These are phyloP conservation scores for Cucurbitaria berberidis DNA, from an alignment of 2,329 filamentous ascomycete species.

Conservation along the genomic window DNA sequence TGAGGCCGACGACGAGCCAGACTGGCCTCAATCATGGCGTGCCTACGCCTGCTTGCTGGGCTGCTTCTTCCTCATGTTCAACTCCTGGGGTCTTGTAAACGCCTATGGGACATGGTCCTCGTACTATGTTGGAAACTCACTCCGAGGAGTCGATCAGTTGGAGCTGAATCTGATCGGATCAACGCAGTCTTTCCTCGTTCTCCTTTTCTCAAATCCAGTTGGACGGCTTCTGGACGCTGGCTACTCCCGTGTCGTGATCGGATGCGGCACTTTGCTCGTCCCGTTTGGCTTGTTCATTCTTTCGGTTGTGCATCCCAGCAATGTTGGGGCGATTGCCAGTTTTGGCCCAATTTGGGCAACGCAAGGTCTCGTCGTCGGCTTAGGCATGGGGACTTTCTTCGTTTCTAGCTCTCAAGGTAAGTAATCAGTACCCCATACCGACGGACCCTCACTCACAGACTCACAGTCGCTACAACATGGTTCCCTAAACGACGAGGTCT, in stretches of 20 bases:
- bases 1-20: slow-evolving; percentile 36
- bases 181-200: slow-evolving; percentile 55
- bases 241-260: slow-evolving; percentile 49
- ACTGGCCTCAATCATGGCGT: slow-evolving; percentile 54
- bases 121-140: slow-evolving; percentile 55
- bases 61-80: slow-evolving; percentile 60
- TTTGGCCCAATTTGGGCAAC: slow-evolving; percentile 55
- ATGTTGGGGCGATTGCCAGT: slow-evolving; percentile 43
- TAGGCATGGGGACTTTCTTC: slow-evolving; percentile 62
- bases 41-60: slow-evolving; percentile 54
- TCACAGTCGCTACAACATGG: slow-evolving; percentile 57
- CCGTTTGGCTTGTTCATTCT: slow-evolving; percentile 55
- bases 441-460: background rate
- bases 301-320: slow-evolving; percentile 50
- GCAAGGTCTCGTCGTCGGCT: slow-evolving; percentile 55
- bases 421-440: slow-evolving; percentile 8
- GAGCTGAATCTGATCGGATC: slow-evolving; percentile 57
- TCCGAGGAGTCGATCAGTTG: slow-evolving; percentile 50
- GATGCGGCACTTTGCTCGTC: slow-evolving; percentile 51
- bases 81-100: slow-evolving; percentile 57
- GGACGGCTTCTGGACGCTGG: slow-evolving; percentile 58
- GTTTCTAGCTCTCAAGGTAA: slow-evolving; percentile 59
- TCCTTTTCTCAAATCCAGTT: slow-evolving; percentile 54
- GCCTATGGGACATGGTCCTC: slow-evolving; percentile 59
- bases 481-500: slow-evolving; percentile 56